Conservation (phyloP, 192 early-diverging fungal genomes). For the Mortierella alpina region DNA sequence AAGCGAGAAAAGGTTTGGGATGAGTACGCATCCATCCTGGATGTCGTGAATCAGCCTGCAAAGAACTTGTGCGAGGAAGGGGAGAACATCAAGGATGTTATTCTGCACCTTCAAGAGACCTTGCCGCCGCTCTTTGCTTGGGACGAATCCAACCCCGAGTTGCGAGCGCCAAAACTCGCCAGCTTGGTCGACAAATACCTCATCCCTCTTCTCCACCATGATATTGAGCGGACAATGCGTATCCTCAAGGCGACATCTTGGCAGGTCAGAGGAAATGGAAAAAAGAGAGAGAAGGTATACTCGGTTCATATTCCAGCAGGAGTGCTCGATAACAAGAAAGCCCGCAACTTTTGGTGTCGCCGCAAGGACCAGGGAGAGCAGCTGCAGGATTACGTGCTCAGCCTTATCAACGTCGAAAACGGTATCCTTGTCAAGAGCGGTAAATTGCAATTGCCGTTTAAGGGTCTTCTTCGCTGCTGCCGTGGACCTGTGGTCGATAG, state of each 20-base stretch:
- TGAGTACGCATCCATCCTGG: conserved; percentile 8
- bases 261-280: not conserved
- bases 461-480: conserved; percentile 10
- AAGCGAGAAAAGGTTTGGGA: conserved; percentile 32
- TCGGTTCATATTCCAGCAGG: conserved; percentile 8
- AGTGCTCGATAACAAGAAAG: not conserved
- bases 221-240: conserved; percentile 20
- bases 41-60: conserved; percentile 31
- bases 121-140: conserved; percentile 28
- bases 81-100: conserved; percentile 31
- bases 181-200: conserved; percentile 17
- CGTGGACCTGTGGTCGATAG: conserved; percentile 22
- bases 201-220: conserved; percentile 16
- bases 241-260: conserved; percentile 28
- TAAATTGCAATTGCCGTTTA: not conserved
- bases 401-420: conserved; percentile 12
- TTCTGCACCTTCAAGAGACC: conserved; percentile 30
- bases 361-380: not conserved
- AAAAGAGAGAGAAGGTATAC: not conserved
- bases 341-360: conserved; percentile 16
- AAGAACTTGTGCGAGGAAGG: conserved; percentile 14
- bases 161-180: conserved; percentile 20
- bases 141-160: conserved; percentile 5
- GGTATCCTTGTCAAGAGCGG: conserved; percentile 29
- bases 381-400: conserved; percentile 17